Base-by-base conservation (phyloP, 768 basidiomycete species). In the Mrakia frigida region DNA sequence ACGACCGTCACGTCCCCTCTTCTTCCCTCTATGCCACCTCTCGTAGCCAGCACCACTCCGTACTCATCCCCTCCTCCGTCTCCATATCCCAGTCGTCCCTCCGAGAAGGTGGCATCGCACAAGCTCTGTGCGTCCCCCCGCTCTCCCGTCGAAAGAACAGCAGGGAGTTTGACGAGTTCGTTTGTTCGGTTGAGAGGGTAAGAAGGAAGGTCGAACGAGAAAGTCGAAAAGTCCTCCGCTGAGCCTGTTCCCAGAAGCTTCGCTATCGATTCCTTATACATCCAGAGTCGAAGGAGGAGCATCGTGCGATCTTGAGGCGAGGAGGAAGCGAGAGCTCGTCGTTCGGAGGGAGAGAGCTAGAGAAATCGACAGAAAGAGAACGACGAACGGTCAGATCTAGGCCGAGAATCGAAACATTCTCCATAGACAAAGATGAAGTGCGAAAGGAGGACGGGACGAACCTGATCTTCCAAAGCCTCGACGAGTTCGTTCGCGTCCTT, bases 241-340 rank as follows among this genome's bases (percentile, higher is more conserved):
- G 65, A 68, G 11, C 65, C 65, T 21, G 65, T 68, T 5, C 93
- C 93, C 46, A 94, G 86, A 3, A 92, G 91, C 84, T 94, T 95
- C 9, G 91, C 92, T 82, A 93, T 94, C 5, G 93, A 92, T 82
- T 95, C 93, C 83, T 95, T 95, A 81, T 92, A 83, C 10, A 93
- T 93, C 93, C 93, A 94, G 79, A 92, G 88, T 86, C 90, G 90
- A 81, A 90, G 92, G 82, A 94, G 91, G 23, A 85, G 63, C 21
- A 79, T 63, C 21, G 76, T 61, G 6, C 74, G 59, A 13, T 41
- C 41, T 77, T 90, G 88, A 11, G 83, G 81, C 37, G 87, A 82
- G 10, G 86, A 80, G 14, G 85, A 84, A 25, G 82, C 69, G 84
- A 31, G 82, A 21, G 43, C 23, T n/a, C 33, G 31, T 28, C 18